Evolutionary conservation across 192 early-diverging fungal genomes (phyloP).

Genomic region (Coemansia sp.): DNA sequence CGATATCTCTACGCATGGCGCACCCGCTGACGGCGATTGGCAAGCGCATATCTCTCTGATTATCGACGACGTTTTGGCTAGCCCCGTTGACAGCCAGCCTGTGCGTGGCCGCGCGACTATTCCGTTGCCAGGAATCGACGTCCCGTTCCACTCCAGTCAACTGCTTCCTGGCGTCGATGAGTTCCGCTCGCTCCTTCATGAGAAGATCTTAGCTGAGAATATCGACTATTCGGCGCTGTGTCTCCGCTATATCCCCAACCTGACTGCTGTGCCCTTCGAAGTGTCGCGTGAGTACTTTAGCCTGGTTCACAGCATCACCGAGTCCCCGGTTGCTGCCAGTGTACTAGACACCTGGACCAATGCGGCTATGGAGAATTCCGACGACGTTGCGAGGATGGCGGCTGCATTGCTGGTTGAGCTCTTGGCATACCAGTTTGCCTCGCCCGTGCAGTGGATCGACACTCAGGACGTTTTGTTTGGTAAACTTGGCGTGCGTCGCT

Average conservation of each 20-base stretch:
- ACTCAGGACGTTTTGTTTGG: conserved; percentile 84
- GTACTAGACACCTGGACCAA: conserved; percentile 69
- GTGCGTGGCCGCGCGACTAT: too few relatives aligned
- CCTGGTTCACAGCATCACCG: conserved; percentile 65
- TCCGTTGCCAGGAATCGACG: conserved; percentile 8
- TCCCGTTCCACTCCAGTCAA: conserved; percentile 89
- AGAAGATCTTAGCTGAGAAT: conserved; percentile 71
- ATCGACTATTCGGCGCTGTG: conserved; percentile 66
- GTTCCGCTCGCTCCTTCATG: conserved; percentile 83
- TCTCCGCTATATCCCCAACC: conserved; percentile 90
- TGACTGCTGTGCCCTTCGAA: conserved; percentile 88
- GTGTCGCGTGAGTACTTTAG: conserved; percentile 76
- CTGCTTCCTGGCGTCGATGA: conserved; percentile 75
- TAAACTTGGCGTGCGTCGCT: conserved; percentile 69
- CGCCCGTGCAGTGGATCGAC: conserved; percentile 92
- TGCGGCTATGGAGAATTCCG: conserved; percentile 29
- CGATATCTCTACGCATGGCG: too few relatives aligned
- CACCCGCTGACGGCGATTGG: too few relatives aligned
- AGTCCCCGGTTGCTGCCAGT: conserved; percentile 63
- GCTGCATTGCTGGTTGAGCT: conserved; percentile 82
- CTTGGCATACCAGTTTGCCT: conserved; percentile 93
- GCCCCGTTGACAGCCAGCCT: too few relatives aligned
- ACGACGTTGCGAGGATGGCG: conserved; percentile 71
- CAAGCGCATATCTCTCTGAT: too few relatives aligned
- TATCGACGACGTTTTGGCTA: too few relatives aligned